A percentile compares a stretch with the other conserved stretches of the same genome.
Conservation (phyloP, 257 asterid species). For the Ophiorrhiza pumila region DNA sequence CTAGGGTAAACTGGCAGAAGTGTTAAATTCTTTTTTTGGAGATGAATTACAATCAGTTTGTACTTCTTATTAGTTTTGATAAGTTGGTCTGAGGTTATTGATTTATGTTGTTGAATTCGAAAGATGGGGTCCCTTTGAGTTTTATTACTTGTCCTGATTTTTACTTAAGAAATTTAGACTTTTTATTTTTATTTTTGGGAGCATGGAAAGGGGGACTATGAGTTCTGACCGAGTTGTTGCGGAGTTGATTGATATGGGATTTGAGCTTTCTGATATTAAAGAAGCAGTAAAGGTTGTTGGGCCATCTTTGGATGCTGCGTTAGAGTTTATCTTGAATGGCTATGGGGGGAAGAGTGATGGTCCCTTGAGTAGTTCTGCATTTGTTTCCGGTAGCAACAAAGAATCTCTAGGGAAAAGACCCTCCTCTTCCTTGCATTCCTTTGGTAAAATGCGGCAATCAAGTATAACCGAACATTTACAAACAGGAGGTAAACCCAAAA, state of each 20-base stretch:
- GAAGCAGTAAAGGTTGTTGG: constrained; percentile 63
- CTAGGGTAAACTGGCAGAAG: not conserved
- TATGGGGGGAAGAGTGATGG: constrained; percentile 31
- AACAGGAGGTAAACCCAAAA: constrained; percentile 30
- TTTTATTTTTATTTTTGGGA: constrained; percentile 14
- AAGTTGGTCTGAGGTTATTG: not conserved
- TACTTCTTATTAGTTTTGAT: not conserved
- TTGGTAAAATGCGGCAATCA: constrained; percentile 44
- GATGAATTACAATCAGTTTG: not conserved
- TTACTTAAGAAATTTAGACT: not conserved
- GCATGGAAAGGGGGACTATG: constrained; percentile 35
- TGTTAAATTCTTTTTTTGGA: not conserved
- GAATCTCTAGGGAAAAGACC: constrained; percentile 35
- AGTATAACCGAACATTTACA: constrained; percentile 46
- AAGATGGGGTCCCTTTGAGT: not conserved
- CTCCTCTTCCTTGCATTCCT: constrained; percentile 28
- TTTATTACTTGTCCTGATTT: not conserved
- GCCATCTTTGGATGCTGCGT: constrained; percentile 49
- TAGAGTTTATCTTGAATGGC: constrained; percentile 59
- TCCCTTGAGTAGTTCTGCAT: constrained; percentile 34
- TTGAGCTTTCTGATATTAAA: constrained; percentile 42
- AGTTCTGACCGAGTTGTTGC: constrained; percentile 48
- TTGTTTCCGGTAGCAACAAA: constrained; percentile 10
- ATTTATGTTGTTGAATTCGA: not conserved
- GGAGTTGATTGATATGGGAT: constrained; percentile 68